A percentile compares a stretch with the other conserved stretches of the same genome.
phyloP scores from a whole-genome alignment of 2,329 filamentous ascomycete genomes.

The Penicillium sp. region DNA sequence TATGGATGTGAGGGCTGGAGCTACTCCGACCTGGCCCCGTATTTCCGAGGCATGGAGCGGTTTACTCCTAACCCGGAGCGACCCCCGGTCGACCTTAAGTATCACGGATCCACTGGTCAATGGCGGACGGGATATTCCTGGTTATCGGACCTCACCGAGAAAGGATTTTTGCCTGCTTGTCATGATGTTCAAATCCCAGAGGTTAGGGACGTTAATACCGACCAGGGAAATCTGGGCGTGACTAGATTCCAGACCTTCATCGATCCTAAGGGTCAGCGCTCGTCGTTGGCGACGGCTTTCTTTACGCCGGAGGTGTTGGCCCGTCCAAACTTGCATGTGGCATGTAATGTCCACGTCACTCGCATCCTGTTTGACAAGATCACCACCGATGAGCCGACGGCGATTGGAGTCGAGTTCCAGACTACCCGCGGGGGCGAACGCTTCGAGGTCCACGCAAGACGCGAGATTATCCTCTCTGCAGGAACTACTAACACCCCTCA shows the following conservation, averaged over 20 bases:
- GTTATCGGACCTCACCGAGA: conserved; percentile 24
- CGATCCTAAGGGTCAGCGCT: conserved; percentile 27
- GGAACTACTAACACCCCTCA: conserved; percentile 43
- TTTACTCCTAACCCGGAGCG: conserved; percentile 24
- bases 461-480: conserved; percentile 40
- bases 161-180: conserved; percentile 26
- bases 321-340: conserved; percentile 27
- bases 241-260: conserved; percentile 29
- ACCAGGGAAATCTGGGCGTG: conserved; percentile 19
- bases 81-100: conserved; percentile 20
- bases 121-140: conserved; percentile 27
- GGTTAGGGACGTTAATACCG: conserved; percentile 16
- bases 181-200: conserved; percentile 12
- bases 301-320: conserved; percentile 19
- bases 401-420: conserved; percentile 26
- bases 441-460: conserved; percentile 25
- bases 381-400: conserved; percentile 5
- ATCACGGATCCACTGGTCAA: conserved; percentile 16
- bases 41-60: conserved; percentile 46
- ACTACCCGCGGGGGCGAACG: conserved; percentile 13
- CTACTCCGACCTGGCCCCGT: conserved; percentile 54
- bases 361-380: conserved; percentile 30
- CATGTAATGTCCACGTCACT: conserved; percentile 29
- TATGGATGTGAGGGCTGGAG: conserved; percentile 43
- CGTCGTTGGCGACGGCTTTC: conserved; percentile 28